These are phyloP conservation scores for Coemansia sp. DNA, from an alignment of 192 early-diverging fungal species.

Conservation along the genomic window DNA sequence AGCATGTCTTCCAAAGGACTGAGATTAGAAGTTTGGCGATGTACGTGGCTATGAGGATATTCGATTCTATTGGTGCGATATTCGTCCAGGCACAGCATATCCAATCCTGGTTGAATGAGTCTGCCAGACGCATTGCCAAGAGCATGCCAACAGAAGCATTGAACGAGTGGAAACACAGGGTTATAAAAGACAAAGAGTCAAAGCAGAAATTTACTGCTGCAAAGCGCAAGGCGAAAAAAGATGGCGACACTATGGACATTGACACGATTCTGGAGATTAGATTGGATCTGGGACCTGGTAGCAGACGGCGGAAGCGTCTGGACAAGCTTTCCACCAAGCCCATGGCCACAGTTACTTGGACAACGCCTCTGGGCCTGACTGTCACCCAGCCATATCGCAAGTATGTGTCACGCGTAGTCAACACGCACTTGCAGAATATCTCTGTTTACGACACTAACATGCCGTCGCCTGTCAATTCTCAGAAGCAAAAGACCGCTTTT, in stretches of 20 bases:
- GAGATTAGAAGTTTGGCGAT: constrained; percentile 52
- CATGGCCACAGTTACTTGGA: constrained; percentile 95
- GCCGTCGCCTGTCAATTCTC: constrained; percentile 79
- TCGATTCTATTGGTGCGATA: constrained; percentile 84
- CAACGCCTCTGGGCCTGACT: constrained; percentile 90
- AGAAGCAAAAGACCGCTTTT: constrained; percentile 95
- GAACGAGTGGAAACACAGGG: constrained; percentile 39
- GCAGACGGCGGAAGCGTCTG: constrained; percentile 33
- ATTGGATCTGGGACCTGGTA: constrained; percentile 41
- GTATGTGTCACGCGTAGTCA: constrained; percentile 60
- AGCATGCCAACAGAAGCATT: constrained; percentile 65
- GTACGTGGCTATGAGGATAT: constrained; percentile 82
- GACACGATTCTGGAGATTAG: constrained; percentile 27
- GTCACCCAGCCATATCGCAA: constrained; percentile 97
- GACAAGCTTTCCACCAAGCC: constrained; percentile 56
- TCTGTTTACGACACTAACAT: constrained; percentile 69
- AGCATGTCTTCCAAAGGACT: constrained; percentile 56
- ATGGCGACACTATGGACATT: constrained; percentile 14
- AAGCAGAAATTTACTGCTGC: constrained; percentile 28
- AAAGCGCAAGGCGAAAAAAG: constrained; percentile 15
- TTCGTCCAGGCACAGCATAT: constrained; percentile 87
- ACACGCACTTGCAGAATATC: constrained; percentile 81
- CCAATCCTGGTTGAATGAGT: constrained; percentile 92
- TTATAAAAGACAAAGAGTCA: constrained; percentile 29
- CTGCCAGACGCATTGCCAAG: constrained; percentile 79